Evolutionary conservation across 2,329 filamentous ascomycete species (phyloP), one percentile per base, ranked within the genome.

Genomic region (Fusarium brevicatenulatum): DNA sequence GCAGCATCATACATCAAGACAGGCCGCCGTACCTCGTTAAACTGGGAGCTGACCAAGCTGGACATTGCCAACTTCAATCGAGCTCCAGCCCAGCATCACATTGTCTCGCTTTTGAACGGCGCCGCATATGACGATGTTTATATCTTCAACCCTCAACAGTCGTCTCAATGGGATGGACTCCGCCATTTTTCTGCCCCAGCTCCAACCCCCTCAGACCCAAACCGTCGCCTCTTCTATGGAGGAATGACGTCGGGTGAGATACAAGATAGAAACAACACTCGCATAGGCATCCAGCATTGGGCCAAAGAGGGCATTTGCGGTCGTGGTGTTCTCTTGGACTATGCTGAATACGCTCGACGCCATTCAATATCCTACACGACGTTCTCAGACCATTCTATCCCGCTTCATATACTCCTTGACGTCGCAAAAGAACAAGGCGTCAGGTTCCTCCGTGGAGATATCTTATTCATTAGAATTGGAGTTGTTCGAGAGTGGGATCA

Each of bases 111-210:
- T 6, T 12, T 62, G 0, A 34, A 62, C 5, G 59, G 59, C 11
- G 59, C 53, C 7, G 59, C 59, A 5, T 62, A 57, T 9, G 59
- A 62, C 4, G 59, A 62, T 34, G 59, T 62, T 2, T 62, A 62
- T 6, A 58, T 58, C 40, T 62, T 62, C 25, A 62, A 62, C 21
- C 59, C 59, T 11, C 59, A 62, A 19, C 59, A 62, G 16, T 62
- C 59, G 5, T 62, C 59, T 25, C 59, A 62, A 21, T 62, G 59
- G 59, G 59, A 62, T 3, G 59, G 59, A 4, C 59, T 62, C 15
- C 59, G 59, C 30, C 59, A 62, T 4, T 62, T 62, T 5, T 62
- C 59, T 4, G 59, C 59, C 4, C 59, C 59, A 7, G 50, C 59
- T 2, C 59, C 59, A 18, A 62, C 32, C 7, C 40, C 36, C 8